These are phyloP conservation scores for Balakata baccata DNA, from an alignment of 345 rosid genomes.

Conservation along the genomic window DNA sequence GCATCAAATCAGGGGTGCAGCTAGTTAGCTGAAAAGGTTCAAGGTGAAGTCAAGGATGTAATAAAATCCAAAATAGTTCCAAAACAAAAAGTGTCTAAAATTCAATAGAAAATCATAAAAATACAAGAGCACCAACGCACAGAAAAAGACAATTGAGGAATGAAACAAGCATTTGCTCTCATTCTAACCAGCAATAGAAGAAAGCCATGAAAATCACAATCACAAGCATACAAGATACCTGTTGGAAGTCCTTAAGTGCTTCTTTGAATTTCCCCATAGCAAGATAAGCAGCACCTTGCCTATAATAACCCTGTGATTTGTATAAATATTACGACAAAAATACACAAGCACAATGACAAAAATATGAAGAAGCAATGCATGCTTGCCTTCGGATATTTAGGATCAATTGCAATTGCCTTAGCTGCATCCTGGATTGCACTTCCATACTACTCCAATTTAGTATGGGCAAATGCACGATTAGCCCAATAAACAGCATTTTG, in stretches of 20 bases:
- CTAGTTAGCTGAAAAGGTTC: not conserved
- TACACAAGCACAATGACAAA: not conserved
- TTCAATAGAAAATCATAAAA: not conserved
- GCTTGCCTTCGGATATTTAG: conserved; percentile 69
- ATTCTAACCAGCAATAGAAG: not conserved
- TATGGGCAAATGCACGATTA: conserved; percentile 90
- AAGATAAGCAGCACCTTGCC: conserved; percentile 94
- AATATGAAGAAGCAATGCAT: not conserved
- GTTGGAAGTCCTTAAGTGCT: conserved; percentile 93
- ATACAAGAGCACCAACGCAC: not conserved
- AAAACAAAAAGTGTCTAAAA: not conserved
- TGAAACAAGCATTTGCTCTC: not conserved
- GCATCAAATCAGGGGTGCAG: not conserved
- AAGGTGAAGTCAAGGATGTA: not conserved
- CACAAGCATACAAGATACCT: conserved; percentile 40
- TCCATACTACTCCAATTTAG: conserved; percentile 93
- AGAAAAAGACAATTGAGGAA: not conserved
- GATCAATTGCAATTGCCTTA: conserved; percentile 80
- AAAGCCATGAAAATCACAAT: not conserved
- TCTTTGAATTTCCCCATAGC: conserved; percentile 97
- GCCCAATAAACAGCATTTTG: conserved; percentile 94
- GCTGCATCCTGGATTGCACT: conserved; percentile 95
- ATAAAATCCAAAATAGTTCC: not conserved
- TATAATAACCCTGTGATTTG: conserved; percentile 70
- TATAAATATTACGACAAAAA: not conserved